These are phyloP conservation scores for Periconia digitata DNA, from an alignment of 2,329 filamentous ascomycete genomes.

Conservation along the genomic window DNA sequence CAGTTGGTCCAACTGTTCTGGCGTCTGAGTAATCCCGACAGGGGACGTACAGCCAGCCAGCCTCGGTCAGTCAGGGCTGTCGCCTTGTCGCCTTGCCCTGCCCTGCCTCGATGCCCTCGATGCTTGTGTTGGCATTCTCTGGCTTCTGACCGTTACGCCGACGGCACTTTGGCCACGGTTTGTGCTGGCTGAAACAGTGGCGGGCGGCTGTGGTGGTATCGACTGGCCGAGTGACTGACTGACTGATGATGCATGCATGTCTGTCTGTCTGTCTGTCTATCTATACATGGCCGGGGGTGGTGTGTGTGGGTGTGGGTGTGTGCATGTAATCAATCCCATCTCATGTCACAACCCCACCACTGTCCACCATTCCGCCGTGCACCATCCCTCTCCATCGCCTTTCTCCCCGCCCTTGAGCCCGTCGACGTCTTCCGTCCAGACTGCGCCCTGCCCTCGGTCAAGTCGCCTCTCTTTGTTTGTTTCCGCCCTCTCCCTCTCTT, in stretches of 20 bases:
- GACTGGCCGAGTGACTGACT: too few relatives aligned
- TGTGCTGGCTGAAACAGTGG: too few relatives aligned
- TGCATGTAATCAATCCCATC: too few relatives aligned
- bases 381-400: not conserved
- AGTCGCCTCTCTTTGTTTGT: conserved; percentile 3
- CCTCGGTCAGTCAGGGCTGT: not conserved
- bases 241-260: not conserved
- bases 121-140: not conserved
- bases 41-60: not conserved
- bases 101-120: not conserved
- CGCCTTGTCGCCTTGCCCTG: not conserved
- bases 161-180: too few relatives aligned
- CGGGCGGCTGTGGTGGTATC: too few relatives aligned
- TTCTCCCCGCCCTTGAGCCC: conserved; percentile 1
- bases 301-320: too few relatives aligned
- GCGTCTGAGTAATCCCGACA: not conserved
- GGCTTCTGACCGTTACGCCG: not conserved
- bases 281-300: not conserved
- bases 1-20: not conserved
- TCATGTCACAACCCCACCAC: too few relatives aligned
- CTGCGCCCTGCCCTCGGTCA: conserved; percentile 9
- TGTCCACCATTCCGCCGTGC: too few relatives aligned
- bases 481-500: conserved; percentile 4
- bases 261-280: not conserved
- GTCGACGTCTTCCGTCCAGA: conserved; percentile 5